These are phyloP conservation scores for Musa beccarii DNA, from an alignment of 176 grass and related monocot genomes.

Conservation along the genomic window DNA sequence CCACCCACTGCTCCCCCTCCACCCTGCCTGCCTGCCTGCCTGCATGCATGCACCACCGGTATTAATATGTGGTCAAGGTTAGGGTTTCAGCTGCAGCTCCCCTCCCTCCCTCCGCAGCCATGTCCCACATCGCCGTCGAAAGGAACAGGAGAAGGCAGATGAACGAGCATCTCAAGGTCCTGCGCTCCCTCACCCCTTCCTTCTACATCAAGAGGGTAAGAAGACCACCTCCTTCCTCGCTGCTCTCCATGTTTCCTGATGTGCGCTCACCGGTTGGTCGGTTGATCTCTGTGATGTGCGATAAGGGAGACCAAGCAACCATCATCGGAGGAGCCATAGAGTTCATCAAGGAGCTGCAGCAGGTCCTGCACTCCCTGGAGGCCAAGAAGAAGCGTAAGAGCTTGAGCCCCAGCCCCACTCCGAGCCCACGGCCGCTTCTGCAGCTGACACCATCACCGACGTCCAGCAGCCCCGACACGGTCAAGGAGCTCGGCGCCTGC, in stretches of 20 bases:
- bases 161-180: conserved; percentile 96
- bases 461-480: conserved; percentile 17
- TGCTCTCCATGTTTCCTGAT: too few species aligned
- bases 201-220: conserved; percentile 85
- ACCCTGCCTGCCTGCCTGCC: too few species aligned
- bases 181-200: conserved; percentile 62
- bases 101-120: neutral
- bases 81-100: neutral
- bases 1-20: too few species aligned
- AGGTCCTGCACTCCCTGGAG: conserved; percentile 64
- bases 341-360: conserved; percentile 84
- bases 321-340: conserved; percentile 94
- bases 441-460: conserved; percentile 49
- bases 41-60: too few species aligned
- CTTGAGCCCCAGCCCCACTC: conserved; percentile 33
- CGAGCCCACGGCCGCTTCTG: conserved; percentile 30
- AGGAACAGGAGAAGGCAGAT: conserved; percentile 86
- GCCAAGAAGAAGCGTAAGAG: conserved; percentile 63
- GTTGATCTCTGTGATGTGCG: neutral
- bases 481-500: conserved; percentile 68
- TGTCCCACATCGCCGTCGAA: conserved; percentile 98
- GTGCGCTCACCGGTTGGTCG: neutral
- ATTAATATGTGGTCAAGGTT: neutral
- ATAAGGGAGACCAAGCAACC: conserved; percentile 80
- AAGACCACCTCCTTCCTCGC: neutral